Conservation (phyloP, 305 asterid species). For the Plantago lanceolata region DNA sequence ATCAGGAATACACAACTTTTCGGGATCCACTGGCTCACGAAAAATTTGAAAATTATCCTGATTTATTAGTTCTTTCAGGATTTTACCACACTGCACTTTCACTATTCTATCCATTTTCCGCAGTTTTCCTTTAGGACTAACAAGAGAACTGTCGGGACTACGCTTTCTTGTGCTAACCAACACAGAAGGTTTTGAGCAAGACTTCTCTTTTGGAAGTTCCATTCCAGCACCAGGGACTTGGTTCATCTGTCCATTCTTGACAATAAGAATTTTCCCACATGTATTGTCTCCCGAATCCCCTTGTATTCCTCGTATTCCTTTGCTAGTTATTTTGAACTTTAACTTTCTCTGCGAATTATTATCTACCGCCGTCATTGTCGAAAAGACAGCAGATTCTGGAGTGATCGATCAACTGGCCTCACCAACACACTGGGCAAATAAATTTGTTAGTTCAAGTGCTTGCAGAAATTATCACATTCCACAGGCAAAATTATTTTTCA, state of each 20-base stretch:
- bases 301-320: slow-evolving; percentile 34
- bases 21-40: slow-evolving; percentile 71
- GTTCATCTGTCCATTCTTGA: slow-evolving; percentile 17
- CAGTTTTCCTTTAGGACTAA: slow-evolving; percentile 37
- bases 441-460: not conserved
- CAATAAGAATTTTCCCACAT: slow-evolving; percentile 12
- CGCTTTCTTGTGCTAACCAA: slow-evolving; percentile 39
- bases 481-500: not conserved
- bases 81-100: slow-evolving; percentile 41
- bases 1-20: slow-evolving; percentile 58
- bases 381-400: slow-evolving; percentile 16
- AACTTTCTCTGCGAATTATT: slow-evolving; percentile 27
- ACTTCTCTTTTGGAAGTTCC: slow-evolving; percentile 24
- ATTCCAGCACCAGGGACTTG: slow-evolving; percentile 12
- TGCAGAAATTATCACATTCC: not conserved
- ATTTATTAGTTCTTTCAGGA: slow-evolving; percentile 46
- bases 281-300: slow-evolving; percentile 28
- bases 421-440: slow-evolving; percentile 22
- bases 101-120: slow-evolving; percentile 46
- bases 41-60: slow-evolving; percentile 43
- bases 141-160: slow-evolving; percentile 32
- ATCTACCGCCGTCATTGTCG: slow-evolving; percentile 33
- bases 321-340: slow-evolving; percentile 46
- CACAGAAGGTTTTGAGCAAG: slow-evolving; percentile 24
- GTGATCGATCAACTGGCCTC: slow-evolving; percentile 15